phyloP scores from a whole-genome alignment of 2,329 filamentous ascomycete species.

The Trichoderma arundinaceum region DNA sequence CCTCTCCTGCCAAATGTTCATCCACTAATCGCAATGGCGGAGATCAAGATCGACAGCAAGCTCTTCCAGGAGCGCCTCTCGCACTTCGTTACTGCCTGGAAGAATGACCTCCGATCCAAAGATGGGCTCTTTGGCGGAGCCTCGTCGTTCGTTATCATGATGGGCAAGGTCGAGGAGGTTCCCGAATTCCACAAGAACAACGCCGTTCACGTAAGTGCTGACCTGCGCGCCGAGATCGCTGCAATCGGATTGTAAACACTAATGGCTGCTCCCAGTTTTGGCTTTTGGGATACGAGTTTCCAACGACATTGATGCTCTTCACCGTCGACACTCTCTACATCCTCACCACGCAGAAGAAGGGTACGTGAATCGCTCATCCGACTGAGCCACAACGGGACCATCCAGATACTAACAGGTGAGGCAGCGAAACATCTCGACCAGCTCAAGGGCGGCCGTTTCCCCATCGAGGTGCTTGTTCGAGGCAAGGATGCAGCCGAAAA shows the following conservation, averaged over 20 bases:
- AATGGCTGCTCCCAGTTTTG: conserved; percentile 71
- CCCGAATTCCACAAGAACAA: conserved; percentile 94
- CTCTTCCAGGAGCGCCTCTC: conserved; percentile 92
- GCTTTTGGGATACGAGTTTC: conserved; percentile 98
- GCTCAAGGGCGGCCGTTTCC: conserved; percentile 88
- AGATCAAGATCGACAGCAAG: conserved; percentile 95
- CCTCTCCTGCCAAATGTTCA: conserved; percentile 37
- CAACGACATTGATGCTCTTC: conserved; percentile 91
- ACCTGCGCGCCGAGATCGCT: background rate
- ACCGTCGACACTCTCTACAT: conserved; percentile 88
- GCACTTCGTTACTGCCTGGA: conserved; percentile 89
- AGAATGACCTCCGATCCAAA: conserved; percentile 88
- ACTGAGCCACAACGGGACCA: background rate
- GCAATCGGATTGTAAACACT: background rate
- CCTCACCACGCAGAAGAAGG: conserved; percentile 96
- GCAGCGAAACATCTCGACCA: conserved; percentile 90
- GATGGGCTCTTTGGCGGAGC: conserved; percentile 86
- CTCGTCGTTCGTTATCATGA: conserved; percentile 84
- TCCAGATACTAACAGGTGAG: conserved; percentile 24
- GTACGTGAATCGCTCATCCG: conserved; percentile 56
- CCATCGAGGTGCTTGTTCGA: conserved; percentile 87
- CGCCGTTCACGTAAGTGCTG: conserved; percentile 79
- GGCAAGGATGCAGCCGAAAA: conserved; percentile 93
- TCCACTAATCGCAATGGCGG: conserved; percentile 62
- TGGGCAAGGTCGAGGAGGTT: conserved; percentile 92